A percentile compares a stretch with the other conserved stretches of the same genome.
These are phyloP conservation scores for Myriosclerotinia scirpicola DNA, from an alignment of 2,329 filamentous ascomycete species.

Conservation along the genomic window DNA sequence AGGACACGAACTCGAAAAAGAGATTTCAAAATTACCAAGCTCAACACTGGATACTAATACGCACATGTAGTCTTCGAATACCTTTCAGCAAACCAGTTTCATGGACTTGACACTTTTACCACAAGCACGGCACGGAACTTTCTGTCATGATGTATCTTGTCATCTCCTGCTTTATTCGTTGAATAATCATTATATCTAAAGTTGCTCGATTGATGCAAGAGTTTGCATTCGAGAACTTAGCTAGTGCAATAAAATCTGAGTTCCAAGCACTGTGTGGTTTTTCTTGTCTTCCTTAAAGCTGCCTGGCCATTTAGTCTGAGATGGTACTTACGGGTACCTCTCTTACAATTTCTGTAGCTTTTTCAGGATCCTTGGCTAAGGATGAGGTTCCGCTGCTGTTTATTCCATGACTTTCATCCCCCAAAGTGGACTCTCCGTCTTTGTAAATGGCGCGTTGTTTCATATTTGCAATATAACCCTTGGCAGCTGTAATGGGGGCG, in stretches of 20 bases:
- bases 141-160: not conserved
- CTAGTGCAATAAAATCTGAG: not conserved
- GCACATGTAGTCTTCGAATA: not conserved
- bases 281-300: not conserved
- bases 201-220: not conserved
- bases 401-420: not conserved
- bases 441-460: conserved; percentile 19
- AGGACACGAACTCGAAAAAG: not conserved
- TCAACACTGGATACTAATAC: not conserved
- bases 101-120: not conserved
- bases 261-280: not conserved
- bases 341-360: conserved; percentile 17
- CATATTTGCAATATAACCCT: conserved; percentile 10
- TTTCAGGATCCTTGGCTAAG: conserved; percentile 21
- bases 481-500: conserved; percentile 9
- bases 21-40: not conserved
- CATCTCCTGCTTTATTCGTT: not conserved
- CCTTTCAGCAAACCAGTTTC: not conserved
- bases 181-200: not conserved
- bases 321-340: conserved; percentile 24
- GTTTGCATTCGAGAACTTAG: not conserved
- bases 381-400: conserved; percentile 4
- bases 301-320: conserved; percentile 18
- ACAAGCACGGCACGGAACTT: not conserved
- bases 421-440: not conserved